A percentile compares a stretch with the other conserved stretches of the same genome.
These are phyloP conservation scores for Ailanthus altissimus DNA, from an alignment of 345 rosid genomes.

Conservation along the genomic window DNA sequence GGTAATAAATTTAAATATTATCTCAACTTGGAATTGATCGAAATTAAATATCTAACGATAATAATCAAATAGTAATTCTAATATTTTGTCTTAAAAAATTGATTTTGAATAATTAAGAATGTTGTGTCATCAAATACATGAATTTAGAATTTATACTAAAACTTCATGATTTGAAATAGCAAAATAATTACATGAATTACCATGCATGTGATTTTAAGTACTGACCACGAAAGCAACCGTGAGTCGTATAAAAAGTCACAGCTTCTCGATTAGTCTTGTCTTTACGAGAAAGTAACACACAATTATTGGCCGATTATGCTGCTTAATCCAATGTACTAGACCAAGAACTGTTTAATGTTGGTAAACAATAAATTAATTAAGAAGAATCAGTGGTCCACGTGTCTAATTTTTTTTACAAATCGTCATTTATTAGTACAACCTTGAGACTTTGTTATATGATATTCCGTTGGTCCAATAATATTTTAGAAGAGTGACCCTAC, in stretches of 20 bases:
- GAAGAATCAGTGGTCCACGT: neutral
- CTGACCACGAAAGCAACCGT: neutral
- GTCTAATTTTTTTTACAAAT: neutral
- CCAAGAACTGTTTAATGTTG: neutral
- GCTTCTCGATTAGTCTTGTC: constrained; percentile 5
- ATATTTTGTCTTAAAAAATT: too few species aligned
- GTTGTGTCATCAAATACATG: too few species aligned
- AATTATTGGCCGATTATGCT: neutral
- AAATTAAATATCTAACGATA: too few species aligned
- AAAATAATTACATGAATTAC: neutral
- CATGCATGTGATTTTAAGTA: neutral
- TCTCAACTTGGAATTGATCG: too few species aligned
- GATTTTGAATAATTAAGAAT: too few species aligned
- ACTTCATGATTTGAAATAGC: too few species aligned
- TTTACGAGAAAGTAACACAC: neutral
- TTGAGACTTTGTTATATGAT: neutral
- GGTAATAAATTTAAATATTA: too few species aligned
- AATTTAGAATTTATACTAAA: too few species aligned
- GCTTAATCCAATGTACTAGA: neutral
- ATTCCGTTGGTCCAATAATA: neutral
- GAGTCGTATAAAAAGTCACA: constrained; percentile 1
- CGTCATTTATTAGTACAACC: neutral
- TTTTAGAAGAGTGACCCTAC: neutral
- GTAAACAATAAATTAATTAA: neutral
- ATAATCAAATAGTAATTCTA: too few species aligned